Conservation (phyloP, 306 rosid genomes). For the Cucurbita ficifolia region DNA sequence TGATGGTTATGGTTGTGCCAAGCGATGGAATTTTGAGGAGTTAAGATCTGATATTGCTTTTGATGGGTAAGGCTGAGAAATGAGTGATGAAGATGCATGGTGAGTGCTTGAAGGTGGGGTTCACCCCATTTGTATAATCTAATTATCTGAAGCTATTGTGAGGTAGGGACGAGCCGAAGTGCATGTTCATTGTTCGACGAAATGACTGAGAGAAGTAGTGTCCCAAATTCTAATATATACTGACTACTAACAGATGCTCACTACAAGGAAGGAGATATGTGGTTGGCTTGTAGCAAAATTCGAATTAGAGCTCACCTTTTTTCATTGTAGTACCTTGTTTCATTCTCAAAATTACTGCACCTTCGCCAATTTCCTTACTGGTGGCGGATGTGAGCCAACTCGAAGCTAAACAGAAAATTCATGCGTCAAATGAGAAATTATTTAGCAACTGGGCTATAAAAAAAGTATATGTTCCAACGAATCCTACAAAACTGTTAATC, state of each 20-base stretch:
- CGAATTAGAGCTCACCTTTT: neutral
- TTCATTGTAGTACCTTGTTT: neutral
- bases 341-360: neutral
- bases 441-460: neutral
- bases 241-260: slow-evolving; percentile 8
- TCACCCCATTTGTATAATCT: slow-evolving; percentile 14
- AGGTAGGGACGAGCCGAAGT: slow-evolving; percentile 2
- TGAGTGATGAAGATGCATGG: slow-evolving; percentile 20
- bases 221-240: slow-evolving; percentile 10
- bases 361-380: too few relatives aligned
- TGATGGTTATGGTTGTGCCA: slow-evolving; percentile 18
- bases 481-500: neutral
- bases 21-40: slow-evolving; percentile 21
- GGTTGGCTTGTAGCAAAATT: neutral
- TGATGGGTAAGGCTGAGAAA: slow-evolving; percentile 20
- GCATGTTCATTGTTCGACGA: slow-evolving; percentile 11
- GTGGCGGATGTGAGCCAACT: neutral
- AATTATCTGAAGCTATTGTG: slow-evolving; percentile 2
- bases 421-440: neutral
- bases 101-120: slow-evolving; percentile 11
- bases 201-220: slow-evolving; percentile 13
- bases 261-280: slow-evolving; percentile 17
- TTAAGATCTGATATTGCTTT: slow-evolving; percentile 14
- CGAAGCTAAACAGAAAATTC: neutral
- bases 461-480: neutral